These are phyloP conservation scores for Talaromyces sp. DNA, from an alignment of 2,329 filamentous ascomycete species.

Conservation along the genomic window DNA sequence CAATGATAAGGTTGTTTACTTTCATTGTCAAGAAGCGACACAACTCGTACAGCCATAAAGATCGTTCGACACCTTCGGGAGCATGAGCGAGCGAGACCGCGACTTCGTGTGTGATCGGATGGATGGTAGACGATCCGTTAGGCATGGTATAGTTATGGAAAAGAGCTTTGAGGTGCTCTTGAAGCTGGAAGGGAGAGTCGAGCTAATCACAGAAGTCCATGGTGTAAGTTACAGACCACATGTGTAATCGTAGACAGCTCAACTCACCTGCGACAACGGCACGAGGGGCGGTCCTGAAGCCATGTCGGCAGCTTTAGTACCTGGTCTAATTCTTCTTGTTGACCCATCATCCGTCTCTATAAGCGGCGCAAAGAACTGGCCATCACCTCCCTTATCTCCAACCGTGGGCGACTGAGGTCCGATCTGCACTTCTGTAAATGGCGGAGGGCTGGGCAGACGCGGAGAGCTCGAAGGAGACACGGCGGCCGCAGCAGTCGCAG, in stretches of 20 bases:
- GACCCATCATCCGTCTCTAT: slow-evolving; percentile 68
- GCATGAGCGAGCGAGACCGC: slow-evolving; percentile 74
- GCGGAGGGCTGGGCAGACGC: slow-evolving; percentile 89
- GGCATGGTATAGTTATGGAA: slow-evolving; percentile 77
- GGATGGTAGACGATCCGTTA: slow-evolving; percentile 54
- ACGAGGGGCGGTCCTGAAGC: slow-evolving; percentile 84
- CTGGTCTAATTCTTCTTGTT: slow-evolving; percentile 81
- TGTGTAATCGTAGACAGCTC: background rate
- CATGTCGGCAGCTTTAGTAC: slow-evolving; percentile 91
- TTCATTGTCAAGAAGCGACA: slow-evolving; percentile 94
- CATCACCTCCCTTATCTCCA: slow-evolving; percentile 58
- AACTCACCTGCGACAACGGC: slow-evolving; percentile 72
- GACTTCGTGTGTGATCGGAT: slow-evolving; percentile 71
- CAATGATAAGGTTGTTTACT: slow-evolving; percentile 87
- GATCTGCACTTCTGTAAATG: slow-evolving; percentile 90
- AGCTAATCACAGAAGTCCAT: slow-evolving; percentile 57
- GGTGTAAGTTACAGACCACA: background rate
- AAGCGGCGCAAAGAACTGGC: slow-evolving; percentile 39
- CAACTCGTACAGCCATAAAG: slow-evolving; percentile 95
- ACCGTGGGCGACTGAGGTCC: slow-evolving; percentile 71
- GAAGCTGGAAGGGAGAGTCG: slow-evolving; percentile 93
- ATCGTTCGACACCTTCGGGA: slow-evolving; percentile 76
- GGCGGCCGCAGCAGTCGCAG: slow-evolving; percentile 38
- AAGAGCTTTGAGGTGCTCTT: slow-evolving; percentile 92
- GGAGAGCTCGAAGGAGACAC: slow-evolving; percentile 70